Evolutionary conservation across 345 rosid species (phyloP).

Genomic region (Gossypium sturtianum): DNA sequence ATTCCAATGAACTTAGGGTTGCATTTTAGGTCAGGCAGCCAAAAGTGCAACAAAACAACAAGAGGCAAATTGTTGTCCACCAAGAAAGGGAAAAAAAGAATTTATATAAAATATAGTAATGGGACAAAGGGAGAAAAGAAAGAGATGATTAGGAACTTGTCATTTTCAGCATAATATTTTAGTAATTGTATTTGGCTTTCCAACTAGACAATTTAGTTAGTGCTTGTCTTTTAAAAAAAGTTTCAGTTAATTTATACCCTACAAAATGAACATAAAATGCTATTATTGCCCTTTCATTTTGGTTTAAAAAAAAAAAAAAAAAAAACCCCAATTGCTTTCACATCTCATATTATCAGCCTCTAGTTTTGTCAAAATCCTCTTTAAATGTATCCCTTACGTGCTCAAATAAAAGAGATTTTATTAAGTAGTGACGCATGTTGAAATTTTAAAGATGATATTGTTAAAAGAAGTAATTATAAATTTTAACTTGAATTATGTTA

Average conservation of each 20-base stretch:
- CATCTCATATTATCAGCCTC: neutral
- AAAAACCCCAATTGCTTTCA: neutral
- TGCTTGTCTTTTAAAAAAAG: slow-evolving; percentile 1
- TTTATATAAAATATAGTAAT: neutral
- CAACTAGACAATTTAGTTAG: slow-evolving; percentile 20
- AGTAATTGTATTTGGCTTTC: slow-evolving; percentile 10
- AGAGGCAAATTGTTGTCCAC: slow-evolving; percentile 16
- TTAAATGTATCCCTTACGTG: neutral
- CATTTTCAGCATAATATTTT: slow-evolving; percentile 36
- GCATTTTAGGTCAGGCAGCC: slow-evolving; percentile 21
- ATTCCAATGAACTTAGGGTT: slow-evolving; percentile 18
- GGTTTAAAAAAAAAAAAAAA: neutral
- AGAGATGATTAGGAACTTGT: slow-evolving; percentile 47
- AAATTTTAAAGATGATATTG: no score
- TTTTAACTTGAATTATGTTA: no score
- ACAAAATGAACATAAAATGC: neutral
- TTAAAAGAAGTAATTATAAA: no score
- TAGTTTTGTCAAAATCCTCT: neutral
- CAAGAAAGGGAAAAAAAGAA: slow-evolving; percentile 3
- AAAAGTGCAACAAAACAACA: slow-evolving; percentile 15
- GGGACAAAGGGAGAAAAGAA: neutral
- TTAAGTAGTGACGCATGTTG: no score
- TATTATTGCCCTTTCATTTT: neutral
- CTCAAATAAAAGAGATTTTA: neutral
- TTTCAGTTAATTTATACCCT: neutral